Evolutionary conservation across 352 stramenopile species (phyloP), one percentile per base, ranked within the genome.

Genomic region (Globisporangium spiculum): DNA sequence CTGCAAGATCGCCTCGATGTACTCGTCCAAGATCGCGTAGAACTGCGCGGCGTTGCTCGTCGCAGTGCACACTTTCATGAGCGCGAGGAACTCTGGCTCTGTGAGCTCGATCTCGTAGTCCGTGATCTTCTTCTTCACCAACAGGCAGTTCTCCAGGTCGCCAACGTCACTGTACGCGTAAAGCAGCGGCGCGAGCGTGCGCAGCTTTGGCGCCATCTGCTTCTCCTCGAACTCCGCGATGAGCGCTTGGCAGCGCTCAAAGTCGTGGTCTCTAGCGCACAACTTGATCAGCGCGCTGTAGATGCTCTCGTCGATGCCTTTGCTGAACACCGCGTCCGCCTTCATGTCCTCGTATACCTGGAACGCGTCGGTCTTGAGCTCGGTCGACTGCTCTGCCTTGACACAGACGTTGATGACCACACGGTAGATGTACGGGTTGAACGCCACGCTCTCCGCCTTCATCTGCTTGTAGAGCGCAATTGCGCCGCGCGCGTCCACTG

Each of bases 211-310:
- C 12, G 73, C 48, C 18, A 92, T 68, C 1, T 84, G 74, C 8
- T 71, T 69, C 8, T 62, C 71, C 26, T 88, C 75, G 75, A 96
- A 75, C 16, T 82, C 74, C 4, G 70, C 67, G 30, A 96, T 65
- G 30, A 96, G 73, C 8, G 62, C 65, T 20, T 83, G 68, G 54
- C 81, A 88, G 24, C 69, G 70, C 4, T 76, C 74, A 68, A 90
- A 93, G 60, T 92, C 77, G 30, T 76, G 65, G 9, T 77, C 77
- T 55, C 86, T 85, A 67, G 75, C 80, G 67, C 83, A 93, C 10
- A 95, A 69, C 62, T 93, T 92, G 63, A 94, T 73, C 56, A 95
- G 75, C 27, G 88, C 84, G 65, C 80, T 94, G 71, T 88, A 91
- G 32, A 83, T 86, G 16, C 76, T 83, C 67, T 95, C 88, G 26